Evolutionary conservation across 2,329 filamentous ascomycete species (phyloP), one percentile per base, ranked within the genome.

Genomic region (Penicillium occitanis): DNA sequence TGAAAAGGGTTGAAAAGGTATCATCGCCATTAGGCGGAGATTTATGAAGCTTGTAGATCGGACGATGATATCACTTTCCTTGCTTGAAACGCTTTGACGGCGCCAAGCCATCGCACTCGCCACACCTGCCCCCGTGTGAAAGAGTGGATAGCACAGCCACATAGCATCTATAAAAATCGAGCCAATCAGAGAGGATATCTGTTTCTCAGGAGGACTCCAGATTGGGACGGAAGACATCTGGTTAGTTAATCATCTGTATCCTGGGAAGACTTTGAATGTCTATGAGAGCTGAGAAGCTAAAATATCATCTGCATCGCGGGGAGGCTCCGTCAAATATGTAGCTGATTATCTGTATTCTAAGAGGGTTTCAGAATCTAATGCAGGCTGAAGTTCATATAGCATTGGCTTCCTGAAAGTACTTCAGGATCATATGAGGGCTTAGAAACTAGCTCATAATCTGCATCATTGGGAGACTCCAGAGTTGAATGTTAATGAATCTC

Each of bases 1-100:
- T 40, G 13, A 44, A n/a, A 10, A 28, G 44, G n/a, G 25, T 51
- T 1, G 4, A 58, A 40, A 58, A 13, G 13, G 1, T 37, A 40
- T 40, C 8, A 3, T 25, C 2, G 44, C 44, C 44, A 48, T 11
- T 4, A 48, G 44, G 14, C 7, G 28, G 25, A 30, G 25, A 19
- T 10, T 7, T 19, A 19, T 35, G 17, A 37, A 35, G 25, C 10
- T 33, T n/a, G 14, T 11, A 22, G 35, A 25, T n/a, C n/a, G 25
- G 11, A 30, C 50, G 61, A 63, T 63, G 61, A 63, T 63, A 63
- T 63, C 61, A 63, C 33, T 40, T 55, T 55, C 51, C n/a, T n/a
- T 33, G 50, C 50, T 33, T 25, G 3, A 11, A 48, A 33, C 50
- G 50, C 50, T 53, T 40, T 37, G 53, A 57, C n/a, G 8, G 51